A percentile compares a stretch with the other conserved stretches of the same genome.
These are phyloP conservation scores for Fusarium transvaalense DNA, from an alignment of 2,329 filamentous ascomycete species.

Conservation along the genomic window DNA sequence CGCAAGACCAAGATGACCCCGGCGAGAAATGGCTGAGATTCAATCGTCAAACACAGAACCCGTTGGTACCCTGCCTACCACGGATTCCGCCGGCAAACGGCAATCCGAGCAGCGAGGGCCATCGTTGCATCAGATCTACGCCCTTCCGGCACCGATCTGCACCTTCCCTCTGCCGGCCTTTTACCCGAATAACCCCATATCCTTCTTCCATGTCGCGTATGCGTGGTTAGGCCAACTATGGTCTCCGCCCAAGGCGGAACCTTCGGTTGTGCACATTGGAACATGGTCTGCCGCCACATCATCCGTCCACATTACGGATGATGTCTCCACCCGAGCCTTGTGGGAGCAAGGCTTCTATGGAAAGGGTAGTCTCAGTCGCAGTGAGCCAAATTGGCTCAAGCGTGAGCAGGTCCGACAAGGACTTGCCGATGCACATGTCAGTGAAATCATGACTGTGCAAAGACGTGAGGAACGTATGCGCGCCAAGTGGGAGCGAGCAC, in stretches of 20 bases:
- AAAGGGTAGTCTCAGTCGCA: slow-evolving; percentile 91
- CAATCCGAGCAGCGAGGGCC: slow-evolving; percentile 53
- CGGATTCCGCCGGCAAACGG: slow-evolving; percentile 38
- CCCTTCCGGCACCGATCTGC: slow-evolving; percentile 81
- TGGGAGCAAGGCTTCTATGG: slow-evolving; percentile 99
- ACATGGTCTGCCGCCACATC: slow-evolving; percentile 85
- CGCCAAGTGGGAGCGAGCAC: slow-evolving; percentile 92
- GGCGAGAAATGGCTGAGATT: slow-evolving; percentile 59
- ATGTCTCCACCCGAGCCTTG: slow-evolving; percentile 79
- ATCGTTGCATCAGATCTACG: slow-evolving; percentile 79
- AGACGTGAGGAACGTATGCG: slow-evolving; percentile 84
- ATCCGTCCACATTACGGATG: slow-evolving; percentile 86
- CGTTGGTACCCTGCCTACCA: slow-evolving; percentile 39
- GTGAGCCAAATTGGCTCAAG: slow-evolving; percentile 93
- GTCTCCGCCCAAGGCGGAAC: slow-evolving; percentile 73
- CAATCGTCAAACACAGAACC: slow-evolving; percentile 44
- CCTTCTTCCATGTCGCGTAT: slow-evolving; percentile 82
- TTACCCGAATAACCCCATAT: slow-evolving; percentile 92
- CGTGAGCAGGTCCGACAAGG: slow-evolving; percentile 81
- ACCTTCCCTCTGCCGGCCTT: slow-evolving; percentile 88
- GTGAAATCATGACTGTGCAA: slow-evolving; percentile 82
- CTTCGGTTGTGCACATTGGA: slow-evolving; percentile 74
- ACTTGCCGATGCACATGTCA: slow-evolving; percentile 74
- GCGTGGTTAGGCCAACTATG: slow-evolving; percentile 81
- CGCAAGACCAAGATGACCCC: slow-evolving; percentile 62